Base-by-base conservation (phyloP, 2,329 filamentous ascomycete genomes). In the Stachybotrys echinatus region DNA sequence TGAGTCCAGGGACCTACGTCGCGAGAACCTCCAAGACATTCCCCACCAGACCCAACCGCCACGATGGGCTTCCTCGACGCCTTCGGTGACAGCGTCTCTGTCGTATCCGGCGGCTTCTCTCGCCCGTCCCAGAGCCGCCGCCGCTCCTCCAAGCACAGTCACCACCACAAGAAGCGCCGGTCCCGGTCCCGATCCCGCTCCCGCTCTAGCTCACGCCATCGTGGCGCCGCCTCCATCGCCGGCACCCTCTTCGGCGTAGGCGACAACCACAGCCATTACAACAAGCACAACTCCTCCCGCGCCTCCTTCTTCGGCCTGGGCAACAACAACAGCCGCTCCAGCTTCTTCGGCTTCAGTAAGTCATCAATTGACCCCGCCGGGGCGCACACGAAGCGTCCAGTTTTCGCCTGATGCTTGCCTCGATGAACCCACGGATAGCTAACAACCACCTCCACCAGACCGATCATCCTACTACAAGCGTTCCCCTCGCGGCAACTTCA, bases 401-500 rank as follows among this genome's bases (percentile, higher is more conserved):
- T 12, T 45, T 18, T 27, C 50, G 47, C 48, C 47, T 42, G n/a
- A 18, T 40, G 42, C 17, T n/a, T 52, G 6, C 49, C 20, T 31
- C 23, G n/a, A n/a, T 22, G 21, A 23, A 23, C 45, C 52, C 50
- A 48, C 27, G 6, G 31, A 40, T 42, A 47, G 47, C 23, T 20
- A 38, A 39, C n/a, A 48, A 42, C 45, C 42, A 21, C n/a, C 8
- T 20, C 8, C n/a, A n/a, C 40, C 52, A 68, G 77, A 77, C 60
- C 76, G 77, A 51, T 76, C 79, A 22, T 81, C 80, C 40, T 85
- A 88, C 64, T 92, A 91, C 71, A 89, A 89, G 64, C 88, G 89
- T 62, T 88, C 88, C 18, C 89, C 92, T 2, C 87, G 92, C 57
- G 78, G 83, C 52, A 87, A 85, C 62, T 96, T 95, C 73, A 71